Evolutionary conservation across 2,329 filamentous ascomycete genomes (phyloP), one percentile per base, ranked within the genome.

Genomic region (Arthrobotrys iridis): DNA sequence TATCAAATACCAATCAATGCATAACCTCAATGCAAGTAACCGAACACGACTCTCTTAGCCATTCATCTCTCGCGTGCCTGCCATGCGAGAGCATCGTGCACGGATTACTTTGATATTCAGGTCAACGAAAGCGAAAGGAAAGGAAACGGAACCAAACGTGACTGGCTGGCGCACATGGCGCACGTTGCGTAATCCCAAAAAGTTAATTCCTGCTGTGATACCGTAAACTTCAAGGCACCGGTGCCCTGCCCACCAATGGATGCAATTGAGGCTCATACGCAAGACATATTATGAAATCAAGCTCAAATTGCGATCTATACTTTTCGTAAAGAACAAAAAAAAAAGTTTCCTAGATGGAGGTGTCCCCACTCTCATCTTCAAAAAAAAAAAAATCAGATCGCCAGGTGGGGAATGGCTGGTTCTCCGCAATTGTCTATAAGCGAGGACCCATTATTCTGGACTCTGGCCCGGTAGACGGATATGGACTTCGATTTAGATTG

Each of bases 111-210:
- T 22, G 22, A 59, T 41, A n/a, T 43, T 59, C 52, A 40, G 52
- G 55, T n/a, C n/a, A n/a, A n/a, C n/a, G n/a, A n/a, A n/a, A 59
- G 20, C 8, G n/a, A 15, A 7, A 2, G 8, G 30, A 13, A 43
- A n/a, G 30, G 30, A 59, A 26, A 5, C 35, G 11, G 3, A 40
- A 22, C 5, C 10, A 35, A 20, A 58, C 2, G 7, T 1, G 18
- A 48, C 15, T 48, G 8, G 28, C 37, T 22, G 40, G 15, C 28
- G 20, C 50, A 55, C 30, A 35, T 37, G 18, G 20, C 60, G 20
- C 62, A 46, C 26, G 35, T 45, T 67, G 60, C 60, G 48, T 57
- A 66, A 67, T 67, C 63, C 63, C 63, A 26, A 35, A 13, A 18
- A 43, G 26, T 37, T 46, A 30, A 33, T 33, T 62, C 2, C 41